Conservation (phyloP, 73 alveolate genomes). For the Symbiodinium pilosum region DNA sequence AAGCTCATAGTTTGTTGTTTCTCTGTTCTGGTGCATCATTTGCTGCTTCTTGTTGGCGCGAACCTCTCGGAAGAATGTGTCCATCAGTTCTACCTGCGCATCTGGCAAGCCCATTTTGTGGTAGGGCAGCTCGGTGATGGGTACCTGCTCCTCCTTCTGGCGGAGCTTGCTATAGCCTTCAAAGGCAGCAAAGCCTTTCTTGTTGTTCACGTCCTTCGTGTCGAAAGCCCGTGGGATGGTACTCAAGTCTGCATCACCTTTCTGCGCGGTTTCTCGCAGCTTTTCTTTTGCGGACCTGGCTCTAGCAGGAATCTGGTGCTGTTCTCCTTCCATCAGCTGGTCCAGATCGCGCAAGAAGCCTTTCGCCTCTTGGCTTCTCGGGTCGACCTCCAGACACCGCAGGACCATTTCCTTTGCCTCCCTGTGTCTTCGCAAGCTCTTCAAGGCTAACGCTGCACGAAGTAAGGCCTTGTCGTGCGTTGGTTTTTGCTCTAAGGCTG, state of each 20-base stretch:
- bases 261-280: not conserved
- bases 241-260: conserved; percentile 21
- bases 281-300: conserved; percentile 21
- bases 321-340: not conserved
- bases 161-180: conserved; percentile 64
- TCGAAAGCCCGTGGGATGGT: conserved; percentile 16
- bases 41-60: conserved; percentile 70
- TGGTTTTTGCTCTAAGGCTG: conserved; percentile 44
- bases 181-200: conserved; percentile 44
- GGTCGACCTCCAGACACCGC: conserved; percentile 37
- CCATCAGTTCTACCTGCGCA: conserved; percentile 83
- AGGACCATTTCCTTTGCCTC: conserved; percentile 67
- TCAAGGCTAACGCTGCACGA: conserved; percentile 66
- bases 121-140: conserved; percentile 74
- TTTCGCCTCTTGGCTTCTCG: conserved; percentile 37
- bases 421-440: conserved; percentile 17
- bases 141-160: conserved; percentile 15
- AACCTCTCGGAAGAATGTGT: conserved; percentile 52
- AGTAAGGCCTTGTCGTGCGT: conserved; percentile 76
- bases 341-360: conserved; percentile 30
- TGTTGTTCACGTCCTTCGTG: conserved; percentile 40
- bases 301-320: not conserved
- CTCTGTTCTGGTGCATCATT: conserved; percentile 1
- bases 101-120: conserved; percentile 91
- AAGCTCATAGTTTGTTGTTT: conserved; percentile 45